Evolutionary conservation across 1,284 basidiomycete genomes (phyloP), one percentile per base, ranked within the genome.

Genomic region (Somion occarium): DNA sequence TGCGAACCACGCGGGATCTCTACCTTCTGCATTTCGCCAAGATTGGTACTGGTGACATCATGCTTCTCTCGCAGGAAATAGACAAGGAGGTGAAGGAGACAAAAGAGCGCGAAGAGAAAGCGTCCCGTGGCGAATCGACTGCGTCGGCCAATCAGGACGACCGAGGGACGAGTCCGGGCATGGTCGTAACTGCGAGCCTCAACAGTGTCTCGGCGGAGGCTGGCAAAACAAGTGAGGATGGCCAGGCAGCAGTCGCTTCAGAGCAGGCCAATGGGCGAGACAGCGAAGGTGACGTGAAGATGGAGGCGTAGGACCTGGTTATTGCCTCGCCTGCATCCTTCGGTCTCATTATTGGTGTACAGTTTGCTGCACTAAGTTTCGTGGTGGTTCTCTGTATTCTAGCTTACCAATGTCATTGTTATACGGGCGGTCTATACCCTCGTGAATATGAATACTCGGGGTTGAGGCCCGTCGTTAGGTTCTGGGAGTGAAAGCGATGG

Each of bases 21-120:
- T 71, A 88, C 64, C 64, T 88, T 44, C 79, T 82, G 57, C 80
- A 85, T 59, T 88, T 89, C 55, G 79, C 81, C n/a, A 85, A 80
- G 69, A 86, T 88, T 56, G 85, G 83, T n/a, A 81, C 79, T n/a
- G 87, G 86, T 7, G 86, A 89, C 56, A 72, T 89, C 52, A 69
- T 77, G 43, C 62, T 74, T n/a, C 76, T 90, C 37, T 73, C 72
- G 12, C 73, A 80, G 48, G 85, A 85, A 66, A 88, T 89, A 46
- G 87, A 89, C 53, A 76, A 76, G 49, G 83, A 81, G 57, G 76
- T 72, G 53, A 56, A 60, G 41, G 69, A 74, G 51, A 64, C 63
- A 26, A 30, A 34, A 26, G 51, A 50, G 18, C 30, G 30, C 30
- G 45, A 44, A 2, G 39, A 25, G 25, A 30, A 46, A 47, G 41